Evolutionary conservation across 2,329 filamentous ascomycete genomes (phyloP).

Genomic region (Stachybotrys chlorohalonatus): DNA sequence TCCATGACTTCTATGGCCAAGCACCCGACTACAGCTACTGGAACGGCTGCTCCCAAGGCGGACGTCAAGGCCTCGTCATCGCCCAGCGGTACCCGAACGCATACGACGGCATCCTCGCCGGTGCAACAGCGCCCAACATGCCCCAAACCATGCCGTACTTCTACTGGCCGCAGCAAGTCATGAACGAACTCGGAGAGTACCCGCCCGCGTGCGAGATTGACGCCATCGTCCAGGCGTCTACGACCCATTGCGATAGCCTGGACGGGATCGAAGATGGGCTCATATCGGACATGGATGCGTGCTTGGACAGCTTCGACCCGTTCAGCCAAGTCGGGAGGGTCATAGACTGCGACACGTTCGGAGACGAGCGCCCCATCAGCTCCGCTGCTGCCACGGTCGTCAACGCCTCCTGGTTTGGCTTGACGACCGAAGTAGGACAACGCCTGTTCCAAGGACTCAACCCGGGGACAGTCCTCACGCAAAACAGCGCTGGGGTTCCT

Average conservation of each 20-base stretch:
- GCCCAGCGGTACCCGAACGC: conserved; percentile 40
- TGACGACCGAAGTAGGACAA: neutral
- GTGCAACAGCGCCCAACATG: conserved; percentile 23
- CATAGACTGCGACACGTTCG: neutral
- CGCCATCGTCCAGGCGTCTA: neutral
- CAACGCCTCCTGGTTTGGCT: neutral
- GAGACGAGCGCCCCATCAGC: neutral
- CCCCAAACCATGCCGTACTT: conserved; percentile 4
- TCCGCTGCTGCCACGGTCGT: neutral
- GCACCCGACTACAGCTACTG: conserved; percentile 37
- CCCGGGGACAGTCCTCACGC: neutral
- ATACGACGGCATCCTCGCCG: conserved; percentile 43
- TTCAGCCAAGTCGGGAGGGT: neutral
- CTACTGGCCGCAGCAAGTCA: neutral
- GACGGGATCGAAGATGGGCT: conserved; percentile 38
- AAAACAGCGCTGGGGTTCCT: neutral
- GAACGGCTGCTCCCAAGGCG: conserved; percentile 42
- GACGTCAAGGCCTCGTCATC: conserved; percentile 41
- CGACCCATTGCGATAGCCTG: conserved; percentile 35
- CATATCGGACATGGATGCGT: conserved; percentile 17
- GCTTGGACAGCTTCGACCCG: neutral
- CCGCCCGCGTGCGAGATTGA: conserved; percentile 19
- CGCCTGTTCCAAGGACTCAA: neutral
- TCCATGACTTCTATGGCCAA: conserved; percentile 35
- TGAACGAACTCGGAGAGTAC: neutral